Evolutionary conservation across 2,329 filamentous ascomycete genomes (phyloP).

Genomic region (Beauveria caledonica): DNA sequence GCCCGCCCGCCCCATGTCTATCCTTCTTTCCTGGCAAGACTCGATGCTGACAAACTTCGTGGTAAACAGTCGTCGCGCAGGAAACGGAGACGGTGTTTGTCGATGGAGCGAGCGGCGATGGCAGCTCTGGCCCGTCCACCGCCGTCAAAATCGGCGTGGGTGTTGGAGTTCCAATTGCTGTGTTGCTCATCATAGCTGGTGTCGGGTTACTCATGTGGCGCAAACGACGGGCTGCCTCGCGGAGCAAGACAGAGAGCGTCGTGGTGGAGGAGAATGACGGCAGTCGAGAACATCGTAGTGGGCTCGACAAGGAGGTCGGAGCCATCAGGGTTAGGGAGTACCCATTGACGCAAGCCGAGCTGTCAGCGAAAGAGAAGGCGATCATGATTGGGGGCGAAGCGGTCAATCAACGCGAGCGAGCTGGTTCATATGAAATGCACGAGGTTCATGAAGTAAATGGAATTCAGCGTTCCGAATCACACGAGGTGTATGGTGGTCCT

Average conservation of each 20-base stretch:
- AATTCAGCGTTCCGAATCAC: background rate
- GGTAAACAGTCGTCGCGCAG: background rate
- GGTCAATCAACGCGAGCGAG: background rate
- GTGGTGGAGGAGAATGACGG: background rate
- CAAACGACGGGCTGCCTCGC: background rate
- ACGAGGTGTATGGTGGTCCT: background rate
- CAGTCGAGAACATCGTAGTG: background rate
- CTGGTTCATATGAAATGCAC: background rate
- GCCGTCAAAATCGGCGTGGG: background rate
- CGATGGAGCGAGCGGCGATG: background rate
- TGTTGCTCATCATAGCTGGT: background rate
- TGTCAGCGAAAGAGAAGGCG: background rate
- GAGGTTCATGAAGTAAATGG: background rate
- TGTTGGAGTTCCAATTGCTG: background rate
- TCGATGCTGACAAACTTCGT: background rate
- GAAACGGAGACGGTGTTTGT: slow-evolving; percentile 8
- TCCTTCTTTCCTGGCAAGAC: background rate
- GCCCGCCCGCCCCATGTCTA: background rate
- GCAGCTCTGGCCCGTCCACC: background rate
- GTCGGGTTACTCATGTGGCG: background rate
- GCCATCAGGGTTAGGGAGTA: background rate
- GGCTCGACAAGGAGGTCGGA: background rate
- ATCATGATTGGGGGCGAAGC: background rate
- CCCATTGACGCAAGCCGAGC: background rate
- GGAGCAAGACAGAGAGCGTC: background rate